Percentiles rank a stretch among this genome's conserved stretches.
Evolutionary conservation across 371 early-diverging fungal genomes (phyloP).

Genomic region (Funneliformis caledonium): DNA sequence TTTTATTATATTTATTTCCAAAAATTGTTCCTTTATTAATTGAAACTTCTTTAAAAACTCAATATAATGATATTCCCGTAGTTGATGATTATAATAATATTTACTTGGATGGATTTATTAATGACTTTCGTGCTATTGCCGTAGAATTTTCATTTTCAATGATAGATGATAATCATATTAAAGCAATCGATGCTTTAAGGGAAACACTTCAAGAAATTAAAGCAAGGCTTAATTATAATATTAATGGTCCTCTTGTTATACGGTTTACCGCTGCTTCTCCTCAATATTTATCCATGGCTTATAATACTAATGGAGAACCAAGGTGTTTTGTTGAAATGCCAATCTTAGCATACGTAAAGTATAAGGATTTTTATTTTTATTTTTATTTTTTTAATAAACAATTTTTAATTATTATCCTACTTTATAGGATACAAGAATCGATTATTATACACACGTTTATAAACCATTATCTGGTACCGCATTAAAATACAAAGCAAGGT

Average conservation of each 20-base stretch:
- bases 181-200: slow-evolving; percentile 1
- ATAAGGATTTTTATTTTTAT: neutral
- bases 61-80: neutral
- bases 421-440: neutral
- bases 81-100: slow-evolving; percentile 18
- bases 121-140: neutral
- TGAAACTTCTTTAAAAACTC: neutral
- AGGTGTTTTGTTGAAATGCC: slow-evolving; percentile 10
- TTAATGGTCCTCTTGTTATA: neutral
- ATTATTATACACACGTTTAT: neutral
- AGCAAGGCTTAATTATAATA: neutral
- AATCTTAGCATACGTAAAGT: slow-evolving; percentile 10
- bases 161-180: slow-evolving; percentile 15
- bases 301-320: neutral
- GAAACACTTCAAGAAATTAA: neutral
- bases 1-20: slow-evolving; percentile 17
- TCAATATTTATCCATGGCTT: slow-evolving; percentile 18
- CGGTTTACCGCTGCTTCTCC: slow-evolving; percentile 4
- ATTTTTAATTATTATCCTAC: neutral
- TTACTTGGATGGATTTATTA: neutral
- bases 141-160: slow-evolving; percentile 23
- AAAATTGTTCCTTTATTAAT: neutral
- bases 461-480: neutral
- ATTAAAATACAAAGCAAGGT: slow-evolving; percentile 7
- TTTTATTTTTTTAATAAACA: neutral